These are phyloP conservation scores for Erodium texanum DNA, from an alignment of 441 rosid genomes.

Conservation along the genomic window DNA sequence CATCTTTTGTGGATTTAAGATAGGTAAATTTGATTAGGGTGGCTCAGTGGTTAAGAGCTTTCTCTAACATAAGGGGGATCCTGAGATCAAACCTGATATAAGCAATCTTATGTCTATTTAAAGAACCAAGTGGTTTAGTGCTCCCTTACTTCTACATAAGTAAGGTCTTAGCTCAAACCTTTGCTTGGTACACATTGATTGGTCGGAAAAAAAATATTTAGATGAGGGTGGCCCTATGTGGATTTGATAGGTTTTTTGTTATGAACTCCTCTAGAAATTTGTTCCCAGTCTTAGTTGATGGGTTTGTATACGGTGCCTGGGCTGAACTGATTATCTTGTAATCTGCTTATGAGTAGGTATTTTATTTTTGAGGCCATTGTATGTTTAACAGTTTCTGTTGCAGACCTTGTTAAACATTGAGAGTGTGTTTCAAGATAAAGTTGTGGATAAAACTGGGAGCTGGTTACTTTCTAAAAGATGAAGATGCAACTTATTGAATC, in stretches of 20 bases:
- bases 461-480: background rate
- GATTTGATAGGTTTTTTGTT: background rate
- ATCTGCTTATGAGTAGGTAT: background rate
- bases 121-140: too few species aligned
- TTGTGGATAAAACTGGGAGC: background rate
- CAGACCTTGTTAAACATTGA: background rate
- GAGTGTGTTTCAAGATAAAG: background rate
- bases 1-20: background rate
- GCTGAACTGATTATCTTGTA: background rate
- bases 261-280: background rate
- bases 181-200: too few species aligned
- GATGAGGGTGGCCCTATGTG: background rate
- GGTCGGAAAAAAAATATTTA: too few species aligned
- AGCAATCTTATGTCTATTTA: too few species aligned
- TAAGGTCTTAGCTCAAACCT: too few species aligned
- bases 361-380: background rate
- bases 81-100: too few species aligned
- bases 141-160: too few species aligned
- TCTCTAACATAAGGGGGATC: too few species aligned
- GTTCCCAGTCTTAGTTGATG: background rate
- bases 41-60: background rate
- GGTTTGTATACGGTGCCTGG: background rate
- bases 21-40: background rate
- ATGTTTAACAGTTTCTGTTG: background rate
- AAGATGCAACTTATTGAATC: background rate